Evolutionary conservation across 2,329 filamentous ascomycete species (phyloP), one percentile per base, ranked within the genome.

Genomic region (Ophiostoma montium): DNA sequence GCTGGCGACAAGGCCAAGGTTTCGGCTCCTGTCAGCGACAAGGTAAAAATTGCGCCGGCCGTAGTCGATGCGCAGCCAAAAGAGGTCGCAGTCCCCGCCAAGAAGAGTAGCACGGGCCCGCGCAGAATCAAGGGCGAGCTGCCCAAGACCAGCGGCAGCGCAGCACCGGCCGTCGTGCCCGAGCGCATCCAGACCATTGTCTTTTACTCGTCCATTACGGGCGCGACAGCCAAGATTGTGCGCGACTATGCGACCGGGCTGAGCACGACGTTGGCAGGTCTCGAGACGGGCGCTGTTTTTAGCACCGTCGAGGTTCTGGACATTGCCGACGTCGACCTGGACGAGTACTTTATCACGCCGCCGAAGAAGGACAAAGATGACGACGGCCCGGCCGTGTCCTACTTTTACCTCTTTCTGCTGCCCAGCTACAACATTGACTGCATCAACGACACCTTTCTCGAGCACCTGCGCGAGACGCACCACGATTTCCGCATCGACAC

Each of bases 401-500:
- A 82, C 57, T 81, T 95, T 57, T 98, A 96, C 65, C 70, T 94
- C 35, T 72, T 96, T 49, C 67, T 96, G 35, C 65, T 95, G 4
- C 92, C 90, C 0, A 89, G 85, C 54, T 96, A 95, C 70, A 94
- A 96, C 60, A 95, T 95, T 59, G 90, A 95, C 60, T 90, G 86
- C 8, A 84, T 94, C 56, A 78, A 95, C 56, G 84, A 89, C 60
- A 90, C 79, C 15, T 89, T 96, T 62, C 70, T 96, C 21, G 80
- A 86, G 55, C 87, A 95, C 62, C 68, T 98, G 6, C 75, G 84
- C 61, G 90, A 98, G 63, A 96, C 89, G 0, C 90, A 96, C 61
- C 80, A 96, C 66, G 92, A 98, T 64, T 96, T 96, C 70, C 80
- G 90, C 51, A 94, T 98, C 56, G 89, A 96, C 58, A 95, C 88